These are phyloP conservation scores for Kewa caespitosa DNA, from an alignment of 179 eudicot genomes.

Conservation along the genomic window DNA sequence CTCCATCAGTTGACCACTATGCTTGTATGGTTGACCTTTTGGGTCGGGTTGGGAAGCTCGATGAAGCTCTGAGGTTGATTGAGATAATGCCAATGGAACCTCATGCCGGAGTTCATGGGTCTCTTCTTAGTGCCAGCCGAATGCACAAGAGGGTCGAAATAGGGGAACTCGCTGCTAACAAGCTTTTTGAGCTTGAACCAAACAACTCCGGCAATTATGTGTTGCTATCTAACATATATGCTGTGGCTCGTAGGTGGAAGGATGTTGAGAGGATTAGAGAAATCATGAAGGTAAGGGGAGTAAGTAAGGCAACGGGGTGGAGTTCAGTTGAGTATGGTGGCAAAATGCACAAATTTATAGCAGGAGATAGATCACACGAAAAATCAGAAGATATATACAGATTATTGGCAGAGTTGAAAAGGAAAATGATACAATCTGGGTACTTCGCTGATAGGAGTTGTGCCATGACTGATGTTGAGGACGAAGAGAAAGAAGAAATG, in stretches of 20 bases:
- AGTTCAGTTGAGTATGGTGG: constrained; percentile 60
- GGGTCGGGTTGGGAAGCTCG: constrained; percentile 57
- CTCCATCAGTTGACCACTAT: constrained; percentile 57
- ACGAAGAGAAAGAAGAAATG: constrained; percentile 76
- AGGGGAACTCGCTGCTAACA: constrained; percentile 61
- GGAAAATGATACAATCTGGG: constrained; percentile 47
- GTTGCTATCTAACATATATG: constrained; percentile 62
- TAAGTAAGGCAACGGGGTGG: constrained; percentile 55
- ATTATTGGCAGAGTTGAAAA: constrained; percentile 38
- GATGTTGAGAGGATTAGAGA: constrained; percentile 52
- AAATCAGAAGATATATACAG: constrained; percentile 42
- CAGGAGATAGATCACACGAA: constrained; percentile 59
- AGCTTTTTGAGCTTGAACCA: constrained; percentile 71
- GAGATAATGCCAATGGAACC: constrained; percentile 60
- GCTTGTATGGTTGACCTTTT: constrained; percentile 75
- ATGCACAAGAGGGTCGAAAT: constrained; percentile 55
- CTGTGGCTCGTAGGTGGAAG: constrained; percentile 55
- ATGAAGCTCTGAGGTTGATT: constrained; percentile 49
- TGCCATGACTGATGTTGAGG: constrained; percentile 59
- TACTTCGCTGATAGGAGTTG: constrained; percentile 54
- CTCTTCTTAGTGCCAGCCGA: constrained; percentile 60
- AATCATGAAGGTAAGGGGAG: constrained; percentile 44
- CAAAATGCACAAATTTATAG: constrained; percentile 54
- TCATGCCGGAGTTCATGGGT: constrained; percentile 62
- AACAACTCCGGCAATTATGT: constrained; percentile 59